Evolutionary conservation across 2,329 filamentous ascomycete genomes (phyloP).

Genomic region (Fusarium concolor): DNA sequence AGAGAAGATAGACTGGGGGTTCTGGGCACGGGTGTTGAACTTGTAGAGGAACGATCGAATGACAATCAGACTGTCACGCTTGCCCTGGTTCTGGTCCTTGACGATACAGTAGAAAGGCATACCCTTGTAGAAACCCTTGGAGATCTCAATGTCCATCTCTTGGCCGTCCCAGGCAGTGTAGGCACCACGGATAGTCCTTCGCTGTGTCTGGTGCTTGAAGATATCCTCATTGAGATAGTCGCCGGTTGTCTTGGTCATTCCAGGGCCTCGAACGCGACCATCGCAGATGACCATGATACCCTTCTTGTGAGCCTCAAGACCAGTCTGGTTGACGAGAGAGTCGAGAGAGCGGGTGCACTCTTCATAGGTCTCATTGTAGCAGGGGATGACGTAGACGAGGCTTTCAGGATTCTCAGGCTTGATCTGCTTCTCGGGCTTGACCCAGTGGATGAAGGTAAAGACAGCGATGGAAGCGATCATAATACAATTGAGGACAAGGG

Average conservation of each 20-base stretch:
- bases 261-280: neutral
- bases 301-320: neutral
- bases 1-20: neutral
- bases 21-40: neutral
- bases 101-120: neutral
- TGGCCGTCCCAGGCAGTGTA: neutral
- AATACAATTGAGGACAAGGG: neutral
- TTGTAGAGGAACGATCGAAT: slow-evolving; percentile 2
- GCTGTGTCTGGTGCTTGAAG: neutral
- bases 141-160: neutral
- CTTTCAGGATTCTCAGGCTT: neutral
- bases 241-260: neutral
- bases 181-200: neutral
- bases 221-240: slow-evolving; percentile 1
- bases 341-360: neutral
- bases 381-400: neutral
- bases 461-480: neutral
- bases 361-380: neutral
- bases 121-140: neutral
- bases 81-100: neutral
- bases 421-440: neutral
- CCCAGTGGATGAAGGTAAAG: neutral
- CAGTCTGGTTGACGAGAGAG: neutral
- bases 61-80: neutral
- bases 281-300: slow-evolving; percentile 2